phyloP scores from a whole-genome alignment of 2,329 filamentous ascomycete genomes.

The Trichoderma asperellum region DNA sequence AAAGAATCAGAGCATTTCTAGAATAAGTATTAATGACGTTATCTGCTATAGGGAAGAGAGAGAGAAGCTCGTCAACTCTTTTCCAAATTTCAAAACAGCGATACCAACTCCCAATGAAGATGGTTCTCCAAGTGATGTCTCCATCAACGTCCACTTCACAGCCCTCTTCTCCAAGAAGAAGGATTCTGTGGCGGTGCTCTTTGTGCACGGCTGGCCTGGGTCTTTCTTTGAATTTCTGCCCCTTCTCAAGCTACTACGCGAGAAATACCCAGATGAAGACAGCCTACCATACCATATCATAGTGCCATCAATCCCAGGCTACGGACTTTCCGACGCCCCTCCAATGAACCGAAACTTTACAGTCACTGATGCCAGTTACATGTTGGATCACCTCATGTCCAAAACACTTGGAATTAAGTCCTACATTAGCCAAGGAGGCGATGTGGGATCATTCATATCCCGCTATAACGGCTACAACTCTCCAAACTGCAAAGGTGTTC shows the following conservation, averaged over 20 bases:
- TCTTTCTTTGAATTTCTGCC: conserved; percentile 18
- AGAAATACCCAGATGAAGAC: conserved; percentile 5
- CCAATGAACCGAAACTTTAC: background rate
- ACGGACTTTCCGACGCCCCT: background rate
- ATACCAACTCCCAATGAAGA: background rate
- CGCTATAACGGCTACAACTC: background rate
- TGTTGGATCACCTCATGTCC: conserved; percentile 11
- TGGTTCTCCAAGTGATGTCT: background rate
- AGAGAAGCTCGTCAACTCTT: conserved; percentile 6
- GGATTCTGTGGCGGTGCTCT: background rate
- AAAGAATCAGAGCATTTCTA: background rate
- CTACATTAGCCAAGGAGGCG: conserved; percentile 17
- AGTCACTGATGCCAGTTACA: background rate
- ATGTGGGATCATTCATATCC: background rate
- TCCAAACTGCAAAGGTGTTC: background rate
- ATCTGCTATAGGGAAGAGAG: background rate
- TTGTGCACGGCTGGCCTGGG: conserved; percentile 4
- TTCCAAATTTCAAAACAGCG: conserved; percentile 3
- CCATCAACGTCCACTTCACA: conserved; percentile 3
- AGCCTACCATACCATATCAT: conserved; percentile 1
- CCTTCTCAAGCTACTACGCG: background rate
- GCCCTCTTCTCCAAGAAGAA: conserved; percentile 12
- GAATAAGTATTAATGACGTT: background rate
- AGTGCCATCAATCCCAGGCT: conserved; percentile 2
- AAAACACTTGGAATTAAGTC: conserved; percentile 1